Conservation (phyloP, 2,329 filamentous ascomycete genomes). For the Aureobasidium leucospermi region DNA sequence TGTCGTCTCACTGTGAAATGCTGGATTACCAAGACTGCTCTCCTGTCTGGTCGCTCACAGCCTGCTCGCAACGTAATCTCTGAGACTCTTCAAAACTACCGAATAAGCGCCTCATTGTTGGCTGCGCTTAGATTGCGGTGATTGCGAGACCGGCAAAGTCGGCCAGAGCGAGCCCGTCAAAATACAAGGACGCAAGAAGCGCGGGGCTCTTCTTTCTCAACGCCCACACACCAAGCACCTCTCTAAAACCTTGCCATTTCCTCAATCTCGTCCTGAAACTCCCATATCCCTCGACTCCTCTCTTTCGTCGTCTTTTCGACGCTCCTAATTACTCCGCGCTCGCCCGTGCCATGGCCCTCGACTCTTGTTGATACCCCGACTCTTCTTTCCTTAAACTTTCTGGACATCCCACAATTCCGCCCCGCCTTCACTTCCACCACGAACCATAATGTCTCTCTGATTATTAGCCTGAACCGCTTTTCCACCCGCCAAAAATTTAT, state of each 20-base stretch:
- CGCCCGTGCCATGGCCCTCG: not conserved
- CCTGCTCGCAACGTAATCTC: not conserved
- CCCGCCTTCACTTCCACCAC: conserved; percentile 7
- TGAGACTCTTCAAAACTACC: not conserved
- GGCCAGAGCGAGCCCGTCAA: not conserved
- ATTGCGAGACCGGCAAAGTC: conserved; percentile 6
- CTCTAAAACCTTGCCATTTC: conserved; percentile 4
- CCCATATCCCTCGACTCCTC: not conserved
- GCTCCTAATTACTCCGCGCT: not conserved
- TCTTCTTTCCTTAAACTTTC: not conserved
- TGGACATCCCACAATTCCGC: conserved; percentile 1
- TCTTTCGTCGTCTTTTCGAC: not conserved
- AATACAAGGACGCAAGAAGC: not conserved
- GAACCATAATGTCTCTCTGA: conserved; percentile 9
- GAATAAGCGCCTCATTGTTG: conserved; percentile 9
- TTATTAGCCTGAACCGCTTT: conserved; percentile 3
- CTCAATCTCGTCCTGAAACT: not conserved
- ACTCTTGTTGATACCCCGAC: not conserved
- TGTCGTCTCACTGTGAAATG: not conserved
- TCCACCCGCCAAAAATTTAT: not conserved
- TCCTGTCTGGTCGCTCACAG: not conserved
- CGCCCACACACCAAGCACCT: not conserved
- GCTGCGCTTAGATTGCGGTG: conserved; percentile 2
- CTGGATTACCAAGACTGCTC: not conserved
- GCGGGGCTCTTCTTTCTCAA: conserved; percentile 5